A percentile compares a stretch with the other conserved stretches of the same genome.
These are phyloP conservation scores for Malassezia yamatoensis DNA, from an alignment of 1,284 basidiomycete species.

Conservation along the genomic window DNA sequence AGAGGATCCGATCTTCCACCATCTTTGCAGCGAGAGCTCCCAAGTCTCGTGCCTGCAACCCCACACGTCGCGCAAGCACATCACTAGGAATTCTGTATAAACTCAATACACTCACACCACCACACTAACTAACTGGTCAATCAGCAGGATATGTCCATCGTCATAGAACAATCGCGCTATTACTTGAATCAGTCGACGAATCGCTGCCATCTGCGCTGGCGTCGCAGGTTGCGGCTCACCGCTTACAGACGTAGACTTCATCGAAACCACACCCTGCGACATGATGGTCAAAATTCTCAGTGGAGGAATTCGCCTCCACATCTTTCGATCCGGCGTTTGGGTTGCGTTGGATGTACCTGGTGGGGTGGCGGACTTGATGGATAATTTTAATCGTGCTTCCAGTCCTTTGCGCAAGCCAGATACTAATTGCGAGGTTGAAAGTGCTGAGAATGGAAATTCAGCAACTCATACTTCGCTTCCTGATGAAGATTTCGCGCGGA, in stretches of 20 bases:
- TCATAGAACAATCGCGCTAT: slow-evolving; percentile 91
- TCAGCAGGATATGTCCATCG: slow-evolving; percentile 73
- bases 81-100: slow-evolving; percentile 70
- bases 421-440: too few species aligned
- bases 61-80: slow-evolving; percentile 75
- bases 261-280: background rate
- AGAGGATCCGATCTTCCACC: slow-evolving; percentile 64
- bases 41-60: slow-evolving; percentile 80
- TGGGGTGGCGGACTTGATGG: too few species aligned
- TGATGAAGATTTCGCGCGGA: too few species aligned
- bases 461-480: too few species aligned
- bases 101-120: slow-evolving; percentile 64
- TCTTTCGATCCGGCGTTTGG: too few species aligned
- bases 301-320: background rate
- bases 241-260: background rate
- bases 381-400: too few species aligned
- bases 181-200: slow-evolving; percentile 65
- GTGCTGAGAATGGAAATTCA: too few species aligned
- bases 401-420: too few species aligned
- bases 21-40: slow-evolving; percentile 81
- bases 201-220: slow-evolving; percentile 32
- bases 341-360: too few species aligned
- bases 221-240: slow-evolving; percentile 21
- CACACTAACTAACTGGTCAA: slow-evolving; percentile 83
- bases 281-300: background rate